Evolutionary conservation across 2,329 filamentous ascomycete species (phyloP).

Genomic region (Colletotrichum truncatum): DNA sequence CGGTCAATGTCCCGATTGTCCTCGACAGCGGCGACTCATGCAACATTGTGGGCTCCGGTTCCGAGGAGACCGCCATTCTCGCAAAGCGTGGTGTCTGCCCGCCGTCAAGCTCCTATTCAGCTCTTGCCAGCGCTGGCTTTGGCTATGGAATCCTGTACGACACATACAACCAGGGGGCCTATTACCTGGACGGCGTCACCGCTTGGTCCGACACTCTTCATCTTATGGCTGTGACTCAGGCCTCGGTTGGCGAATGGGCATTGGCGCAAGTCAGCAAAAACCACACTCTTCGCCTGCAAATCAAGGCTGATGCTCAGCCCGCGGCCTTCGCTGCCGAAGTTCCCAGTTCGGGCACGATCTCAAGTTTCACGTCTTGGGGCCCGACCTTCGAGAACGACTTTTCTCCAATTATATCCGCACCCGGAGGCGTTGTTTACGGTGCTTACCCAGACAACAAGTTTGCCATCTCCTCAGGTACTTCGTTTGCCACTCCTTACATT

Average conservation of each 20-base stretch:
- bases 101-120: not conserved
- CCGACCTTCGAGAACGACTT: conserved; percentile 35
- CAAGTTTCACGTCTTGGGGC: conserved; percentile 33
- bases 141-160: conserved; percentile 29
- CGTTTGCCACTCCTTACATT: conserved; percentile 33
- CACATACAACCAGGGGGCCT: conserved; percentile 33
- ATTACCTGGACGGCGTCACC: conserved; percentile 13
- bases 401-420: conserved; percentile 27
- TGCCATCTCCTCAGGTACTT: conserved; percentile 33
- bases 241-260: conserved; percentile 30
- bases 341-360: conserved; percentile 30
- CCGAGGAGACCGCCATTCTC: conserved; percentile 12
- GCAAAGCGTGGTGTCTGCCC: conserved; percentile 30
- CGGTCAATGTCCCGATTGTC: conserved; percentile 5
- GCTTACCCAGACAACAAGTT: conserved; percentile 27
- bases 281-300: conserved; percentile 22
- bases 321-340: conserved; percentile 6
- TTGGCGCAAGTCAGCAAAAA: conserved; percentile 8
- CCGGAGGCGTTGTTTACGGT: conserved; percentile 33
- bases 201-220: not conserved
- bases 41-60: conserved; percentile 20
- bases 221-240: conserved; percentile 26
- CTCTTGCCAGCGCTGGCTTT: conserved; percentile 14
- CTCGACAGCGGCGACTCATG: conserved; percentile 31
- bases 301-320: conserved; percentile 25